Evolutionary conservation across 2,329 filamentous ascomycete genomes (phyloP).

Genomic region (Ceratocystiopsis sp.): DNA sequence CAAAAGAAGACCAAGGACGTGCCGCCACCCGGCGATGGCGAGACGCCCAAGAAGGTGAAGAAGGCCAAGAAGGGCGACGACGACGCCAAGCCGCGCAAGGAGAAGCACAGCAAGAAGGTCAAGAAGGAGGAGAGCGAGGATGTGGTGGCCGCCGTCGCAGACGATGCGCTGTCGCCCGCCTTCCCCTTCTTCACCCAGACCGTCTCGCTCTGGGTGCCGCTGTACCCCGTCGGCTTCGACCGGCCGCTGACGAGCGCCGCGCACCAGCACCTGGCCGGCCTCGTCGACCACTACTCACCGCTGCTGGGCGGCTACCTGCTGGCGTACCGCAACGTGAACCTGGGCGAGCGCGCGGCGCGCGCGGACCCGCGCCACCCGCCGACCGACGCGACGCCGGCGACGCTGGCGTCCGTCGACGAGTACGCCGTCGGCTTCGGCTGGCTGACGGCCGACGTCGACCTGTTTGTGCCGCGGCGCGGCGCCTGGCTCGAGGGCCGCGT

Average conservation of each 20-base stretch:
- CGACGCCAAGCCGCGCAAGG: slow-evolving; percentile 1
- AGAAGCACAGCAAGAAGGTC: neutral
- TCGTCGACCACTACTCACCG: slow-evolving; percentile 61
- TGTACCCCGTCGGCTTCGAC: slow-evolving; percentile 54
- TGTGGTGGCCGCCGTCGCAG: too few species aligned
- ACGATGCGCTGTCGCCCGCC: too few species aligned
- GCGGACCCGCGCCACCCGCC: slow-evolving; percentile 23
- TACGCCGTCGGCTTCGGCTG: slow-evolving; percentile 77
- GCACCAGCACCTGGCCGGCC: slow-evolving; percentile 56
- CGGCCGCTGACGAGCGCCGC: slow-evolving; percentile 54
- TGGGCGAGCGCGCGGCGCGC: slow-evolving; percentile 42
- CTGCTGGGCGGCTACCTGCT: slow-evolving; percentile 58
- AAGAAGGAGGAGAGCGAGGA: neutral
- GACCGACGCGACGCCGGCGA: slow-evolving; percentile 27
- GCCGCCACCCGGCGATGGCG: neutral
- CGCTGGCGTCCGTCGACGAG: slow-evolving; percentile 48
- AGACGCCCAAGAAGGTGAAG: neutral
- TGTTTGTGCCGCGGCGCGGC: slow-evolving; percentile 63
- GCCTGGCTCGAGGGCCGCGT: slow-evolving; percentile 64
- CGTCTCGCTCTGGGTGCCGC: slow-evolving; percentile 61
- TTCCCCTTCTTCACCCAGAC: slow-evolving; percentile 68
- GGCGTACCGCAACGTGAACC: slow-evolving; percentile 49
- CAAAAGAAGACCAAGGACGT: neutral
- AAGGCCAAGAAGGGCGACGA: slow-evolving; percentile 1
- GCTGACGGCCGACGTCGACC: slow-evolving; percentile 70